Percentiles rank a stretch among this genome's conserved stretches.
phyloP scores from a whole-genome alignment of 805 yeast genomes.

The Metschnikowia henanensis region DNA sequence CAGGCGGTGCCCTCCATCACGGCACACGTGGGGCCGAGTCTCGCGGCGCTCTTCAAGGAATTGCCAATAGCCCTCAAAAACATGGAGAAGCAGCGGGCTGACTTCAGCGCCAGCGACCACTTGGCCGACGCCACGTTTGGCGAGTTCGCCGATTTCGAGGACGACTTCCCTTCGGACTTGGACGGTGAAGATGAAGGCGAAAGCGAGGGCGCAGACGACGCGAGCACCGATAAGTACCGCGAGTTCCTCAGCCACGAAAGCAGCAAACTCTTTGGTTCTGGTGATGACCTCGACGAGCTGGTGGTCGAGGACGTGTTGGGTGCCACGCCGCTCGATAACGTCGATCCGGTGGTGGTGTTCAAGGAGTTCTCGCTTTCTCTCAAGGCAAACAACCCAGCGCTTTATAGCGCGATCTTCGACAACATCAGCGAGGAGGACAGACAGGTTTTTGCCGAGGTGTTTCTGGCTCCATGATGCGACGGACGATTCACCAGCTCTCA shows the following conservation, averaged over 20 bases:
- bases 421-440: slow-evolving; percentile 15
- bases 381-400: slow-evolving; percentile 13
- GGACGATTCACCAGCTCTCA: no score
- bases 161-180: no score
- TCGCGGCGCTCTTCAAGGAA: slow-evolving; percentile 53
- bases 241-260: slow-evolving; percentile 49
- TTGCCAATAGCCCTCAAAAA: slow-evolving; percentile 72
- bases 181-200: slow-evolving; percentile 20
- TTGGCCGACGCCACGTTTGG: slow-evolving; percentile 9
- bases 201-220: slow-evolving; percentile 25
- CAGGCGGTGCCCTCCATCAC: slow-evolving; percentile 33
- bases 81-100: slow-evolving; percentile 62
- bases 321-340: slow-evolving; percentile 19
- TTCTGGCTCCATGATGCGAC: not conserved
- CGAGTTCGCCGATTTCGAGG: slow-evolving; percentile 1
- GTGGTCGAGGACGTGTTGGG: slow-evolving; percentile 28
- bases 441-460: slow-evolving; percentile 11
- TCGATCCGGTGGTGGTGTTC: slow-evolving; percentile 18
- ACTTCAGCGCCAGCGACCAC: slow-evolving; percentile 41
- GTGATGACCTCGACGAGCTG: slow-evolving; percentile 22
- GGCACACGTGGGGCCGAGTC: slow-evolving; percentile 41
- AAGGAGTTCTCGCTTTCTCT: slow-evolving; percentile 15
- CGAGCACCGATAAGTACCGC: slow-evolving; percentile 43
- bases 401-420: slow-evolving; percentile 17
- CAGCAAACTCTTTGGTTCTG: slow-evolving; percentile 31